Percentiles rank a stretch among this genome's conserved stretches.
These are phyloP conservation scores for Colletotrichum tofieldiae DNA, from an alignment of 2,329 filamentous ascomycete species.

Conservation along the genomic window DNA sequence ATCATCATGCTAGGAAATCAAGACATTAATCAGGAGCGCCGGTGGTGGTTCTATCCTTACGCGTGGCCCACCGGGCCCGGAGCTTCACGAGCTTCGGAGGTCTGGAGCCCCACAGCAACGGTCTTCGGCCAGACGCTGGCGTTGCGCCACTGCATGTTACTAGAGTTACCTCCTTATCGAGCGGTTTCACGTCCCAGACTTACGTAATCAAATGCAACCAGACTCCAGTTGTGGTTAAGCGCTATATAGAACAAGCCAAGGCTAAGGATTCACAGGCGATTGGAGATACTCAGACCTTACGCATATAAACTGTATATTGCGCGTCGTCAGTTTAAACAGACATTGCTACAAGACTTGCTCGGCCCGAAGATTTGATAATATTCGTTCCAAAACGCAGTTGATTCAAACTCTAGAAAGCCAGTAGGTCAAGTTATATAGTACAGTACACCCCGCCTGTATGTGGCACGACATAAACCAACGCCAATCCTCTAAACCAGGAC, in stretches of 20 bases:
- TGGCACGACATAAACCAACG: slow-evolving; percentile 29
- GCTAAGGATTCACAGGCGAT: background rate
- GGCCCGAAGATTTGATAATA: background rate
- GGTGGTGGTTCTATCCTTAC: background rate
- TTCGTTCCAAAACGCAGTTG: background rate
- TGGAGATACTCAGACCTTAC: background rate
- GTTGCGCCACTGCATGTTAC: background rate
- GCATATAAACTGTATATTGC: background rate
- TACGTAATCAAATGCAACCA: background rate
- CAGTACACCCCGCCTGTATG: slow-evolving; percentile 25
- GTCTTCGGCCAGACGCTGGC: background rate
- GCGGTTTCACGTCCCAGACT: background rate
- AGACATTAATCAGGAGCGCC: background rate
- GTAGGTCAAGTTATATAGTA: slow-evolving; percentile 32
- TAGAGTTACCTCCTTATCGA: background rate
- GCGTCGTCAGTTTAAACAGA: too few relatives aligned
- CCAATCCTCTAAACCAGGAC: slow-evolving; percentile 6
- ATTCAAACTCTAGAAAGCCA: slow-evolving; percentile 19
- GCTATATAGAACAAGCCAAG: too few relatives aligned
- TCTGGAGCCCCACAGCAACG: background rate
- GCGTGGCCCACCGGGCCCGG: background rate
- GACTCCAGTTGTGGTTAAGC: too few relatives aligned
- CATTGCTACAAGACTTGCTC: too few relatives aligned
- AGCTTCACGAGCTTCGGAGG: background rate
- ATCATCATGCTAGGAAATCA: background rate